Evolutionary conservation across 2,329 filamentous ascomycete species (phyloP), one percentile per base, ranked within the genome.

Genomic region (Alternaria hordeiaustralica): DNA sequence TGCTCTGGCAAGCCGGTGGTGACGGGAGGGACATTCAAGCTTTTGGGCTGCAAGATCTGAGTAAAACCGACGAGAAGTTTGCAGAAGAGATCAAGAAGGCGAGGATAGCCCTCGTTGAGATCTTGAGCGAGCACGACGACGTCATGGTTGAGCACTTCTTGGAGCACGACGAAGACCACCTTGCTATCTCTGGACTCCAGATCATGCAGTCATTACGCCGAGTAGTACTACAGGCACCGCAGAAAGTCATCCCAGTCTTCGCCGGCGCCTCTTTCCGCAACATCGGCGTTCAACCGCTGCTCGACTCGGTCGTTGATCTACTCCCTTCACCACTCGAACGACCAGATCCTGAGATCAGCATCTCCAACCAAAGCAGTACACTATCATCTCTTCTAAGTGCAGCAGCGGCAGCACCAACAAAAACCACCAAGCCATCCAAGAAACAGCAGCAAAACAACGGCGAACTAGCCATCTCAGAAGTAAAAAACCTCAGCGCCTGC

Each of bases 241-340:
- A 92, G 55, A 84, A 82, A n/a, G 84, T 96, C 18, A 91, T 96
- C 46, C 95, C 95, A 1, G 87, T 97, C 0, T 96, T 97, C 79
- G 93, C 93, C 1, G 95, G 95, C 3, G 94, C 95, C 6, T 97
- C 94, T 78, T 94, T 98, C 80, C 89, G 92, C 45, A 97, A 98
- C 69, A 93, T 98, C 65, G 96, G 96, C 8, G 94, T 98, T 5
- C 93, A 97, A 78, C 93, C 94, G 26, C 84, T 99, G 21, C 87
- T 98, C 57, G 94, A 98, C 78, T 93, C 93, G 41, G 89, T 98
- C 12, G 88, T 93, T 9, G 92, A 97, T 74, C 90, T 97, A 49
- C 85, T 98, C 3, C 96, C 96, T 0, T 92, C 89, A 67, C 96
- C 96, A 0, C 82, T 86, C 2, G 93, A 97, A 75, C 86, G 92